Evolutionary conservation across 306 rosid species (phyloP), one percentile per base, ranked within the genome.

Genomic region (Dalbergia oliveri): DNA sequence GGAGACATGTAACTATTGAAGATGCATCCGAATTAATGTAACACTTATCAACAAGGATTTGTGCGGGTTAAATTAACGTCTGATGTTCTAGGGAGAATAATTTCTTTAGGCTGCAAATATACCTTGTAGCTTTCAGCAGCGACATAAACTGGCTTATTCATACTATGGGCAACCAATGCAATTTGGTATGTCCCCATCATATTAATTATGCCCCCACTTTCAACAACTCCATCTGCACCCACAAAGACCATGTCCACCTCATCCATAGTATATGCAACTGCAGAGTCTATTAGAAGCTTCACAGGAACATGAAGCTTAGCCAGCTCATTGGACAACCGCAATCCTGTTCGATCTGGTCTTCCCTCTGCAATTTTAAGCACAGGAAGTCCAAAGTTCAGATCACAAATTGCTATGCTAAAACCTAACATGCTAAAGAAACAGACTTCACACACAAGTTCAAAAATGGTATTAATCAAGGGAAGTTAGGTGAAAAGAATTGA

Each of bases 51-150:
- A 58, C 71, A 66, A 31, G 51, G 58, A 51, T 21, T 63, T n/a
- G 41, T 15, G 72, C 44, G 76, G 5, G 62, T 45, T 10, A 53
- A 70, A 60, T 54, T 43, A 43, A 33, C 8, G 5, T 11, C 60
- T 8, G 57, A 15, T 11, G 34, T 56, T 5, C 45, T 14, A 59
- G n/a, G 10, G 3, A 6, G 41, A 57, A 57, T 18, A 16, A 61
- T 62, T 50, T 71, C 35, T 35, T 9, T 9, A 70, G 4, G 69
- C 11, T 49, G 34, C 19, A 61, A 64, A 63, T 19, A 76, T 79
- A 93, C 98, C 97, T 91, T 93, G 79, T 90, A 93, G 90, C 98
- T 93, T 88, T 93, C 98, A 50, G 94, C 98, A 75, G 97, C 98
- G 51, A 90, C 98, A 64, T 90, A 90, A 60, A 91, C 89, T 23